Percentiles rank a stretch among this genome's conserved stretches.
Evolutionary conservation across 2,329 filamentous ascomycete genomes (phyloP).

Genomic region (Diaporthe citrichinensis): DNA sequence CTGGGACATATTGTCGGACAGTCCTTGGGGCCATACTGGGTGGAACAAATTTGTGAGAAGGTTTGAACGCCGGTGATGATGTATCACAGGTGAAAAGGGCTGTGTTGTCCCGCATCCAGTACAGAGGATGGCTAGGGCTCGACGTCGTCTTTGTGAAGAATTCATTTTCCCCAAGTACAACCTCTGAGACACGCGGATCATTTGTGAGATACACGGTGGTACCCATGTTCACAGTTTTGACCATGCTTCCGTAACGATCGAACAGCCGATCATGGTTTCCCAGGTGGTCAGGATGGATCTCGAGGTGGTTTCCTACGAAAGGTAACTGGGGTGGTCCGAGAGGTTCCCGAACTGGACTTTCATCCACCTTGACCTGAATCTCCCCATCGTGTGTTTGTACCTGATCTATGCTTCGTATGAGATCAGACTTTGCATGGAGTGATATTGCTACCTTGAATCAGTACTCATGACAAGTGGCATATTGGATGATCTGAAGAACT

Average conservation of each 20-base stretch:
- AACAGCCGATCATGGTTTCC: background rate
- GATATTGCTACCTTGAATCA: too few species aligned
- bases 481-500: too few species aligned
- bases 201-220: conserved; percentile 4
- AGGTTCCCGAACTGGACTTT: background rate
- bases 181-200: background rate
- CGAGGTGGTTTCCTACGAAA: background rate
- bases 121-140: background rate
- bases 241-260: background rate
- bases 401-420: background rate
- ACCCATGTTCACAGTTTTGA: background rate
- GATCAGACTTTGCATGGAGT: too few species aligned
- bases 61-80: background rate
- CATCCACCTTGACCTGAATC: background rate
- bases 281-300: background rate
- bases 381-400: background rate
- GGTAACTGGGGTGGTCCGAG: background rate
- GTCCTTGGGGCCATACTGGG: background rate
- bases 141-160: background rate
- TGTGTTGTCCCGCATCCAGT: background rate
- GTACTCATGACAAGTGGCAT: too few species aligned
- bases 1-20: background rate
- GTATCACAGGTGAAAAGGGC: background rate
- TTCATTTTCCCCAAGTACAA: background rate
- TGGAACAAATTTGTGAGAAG: background rate